phyloP scores from a whole-genome alignment of 169 alveolate species.

The Ichthyophthirius multifiliis region DNA sequence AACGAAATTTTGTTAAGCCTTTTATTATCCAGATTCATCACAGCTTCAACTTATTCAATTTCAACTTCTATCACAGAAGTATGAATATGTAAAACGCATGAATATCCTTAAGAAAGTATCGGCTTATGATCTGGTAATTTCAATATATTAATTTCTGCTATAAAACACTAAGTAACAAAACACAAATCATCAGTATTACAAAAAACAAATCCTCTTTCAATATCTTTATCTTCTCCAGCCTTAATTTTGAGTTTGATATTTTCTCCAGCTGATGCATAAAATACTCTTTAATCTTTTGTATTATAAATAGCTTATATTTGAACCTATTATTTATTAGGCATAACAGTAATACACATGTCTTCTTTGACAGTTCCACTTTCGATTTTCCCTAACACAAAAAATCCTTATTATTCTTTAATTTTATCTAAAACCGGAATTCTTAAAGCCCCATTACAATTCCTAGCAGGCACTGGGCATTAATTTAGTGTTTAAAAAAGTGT shows the following conservation, averaged over 20 bases:
- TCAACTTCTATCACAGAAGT: slow-evolving; percentile 85
- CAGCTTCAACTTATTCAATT: slow-evolving; percentile 56
- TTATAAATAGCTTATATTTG: slow-evolving; percentile 65
- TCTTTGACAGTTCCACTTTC: slow-evolving; percentile 82
- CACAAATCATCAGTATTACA: slow-evolving; percentile 90
- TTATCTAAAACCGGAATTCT: slow-evolving; percentile 82
- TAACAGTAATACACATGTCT: slow-evolving; percentile 43
- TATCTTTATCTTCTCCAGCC: slow-evolving; percentile 92
- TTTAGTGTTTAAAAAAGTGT: slow-evolving; percentile 76
- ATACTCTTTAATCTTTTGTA: slow-evolving; percentile 70
- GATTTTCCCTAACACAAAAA: slow-evolving; percentile 77
- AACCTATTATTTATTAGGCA: slow-evolving; percentile 60
- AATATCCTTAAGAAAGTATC: slow-evolving; percentile 93
- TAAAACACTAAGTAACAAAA: slow-evolving; percentile 88
- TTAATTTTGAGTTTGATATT: slow-evolving; percentile 78
- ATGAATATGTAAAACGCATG: slow-evolving; percentile 88
- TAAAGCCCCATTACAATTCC: slow-evolving; percentile 79
- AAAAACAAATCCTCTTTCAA: slow-evolving; percentile 93
- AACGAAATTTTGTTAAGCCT: slow-evolving; percentile 53
- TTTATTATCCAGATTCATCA: slow-evolving; percentile 41
- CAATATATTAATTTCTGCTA: slow-evolving; percentile 88
- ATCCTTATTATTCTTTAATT: slow-evolving; percentile 76
- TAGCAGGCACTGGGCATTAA: slow-evolving; percentile 59
- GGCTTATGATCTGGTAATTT: slow-evolving; percentile 93
- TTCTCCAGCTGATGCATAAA: slow-evolving; percentile 88